Evolutionary conservation across 23 red algal species (phyloP), one percentile per base, ranked within the genome.

Genomic region (Gracilaria domingensis): DNA sequence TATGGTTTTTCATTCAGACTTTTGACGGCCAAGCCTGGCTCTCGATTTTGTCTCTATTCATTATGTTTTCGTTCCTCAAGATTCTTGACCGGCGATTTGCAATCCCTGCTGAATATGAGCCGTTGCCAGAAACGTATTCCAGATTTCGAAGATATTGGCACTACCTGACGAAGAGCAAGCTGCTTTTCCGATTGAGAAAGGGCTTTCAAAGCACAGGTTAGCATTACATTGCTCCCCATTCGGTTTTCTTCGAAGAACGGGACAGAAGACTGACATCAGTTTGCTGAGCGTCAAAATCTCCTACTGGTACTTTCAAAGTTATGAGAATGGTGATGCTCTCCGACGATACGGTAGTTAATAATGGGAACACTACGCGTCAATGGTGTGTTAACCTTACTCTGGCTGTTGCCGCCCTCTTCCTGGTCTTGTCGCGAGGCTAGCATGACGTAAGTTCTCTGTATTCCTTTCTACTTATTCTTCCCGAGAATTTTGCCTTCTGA

Each of bases 391-490:
- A 88, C 25, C 36, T 77, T 37, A 21, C 78, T 50, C 45, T 88
- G 30, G 28, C 45, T 17, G 38, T 88, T 16, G 77, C 64, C 36
- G 50, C 40, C 66, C 42, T 88, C 45, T 77, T 88, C 42, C 69
- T 88, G 4, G 47, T 88, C 44, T 33, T 88, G 32, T 34, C 84
- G 78, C 42, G 84, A 79, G 48, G 84, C 84, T 0, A 45, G 30
- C 21, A 88, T 88, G 84, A 88, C 84, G 84, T 88, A 88, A 25
- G 84, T 77, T 72, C 11, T 40, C 36, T 50, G 11, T 45, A 11
- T 45, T 45, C 11, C 5, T 45, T 45, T 4, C 11, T 45, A 45
- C 42, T 45, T 11, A 45, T 45, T 7, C 11, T 45, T 45, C n/a
- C n/a, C n/a, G n/a, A n/a, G n/a, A n/a, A n/a, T n/a, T n/a, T n/a